Conservation (phyloP, 768 basidiomycete genomes). For the Crassisporium funariophilum region DNA sequence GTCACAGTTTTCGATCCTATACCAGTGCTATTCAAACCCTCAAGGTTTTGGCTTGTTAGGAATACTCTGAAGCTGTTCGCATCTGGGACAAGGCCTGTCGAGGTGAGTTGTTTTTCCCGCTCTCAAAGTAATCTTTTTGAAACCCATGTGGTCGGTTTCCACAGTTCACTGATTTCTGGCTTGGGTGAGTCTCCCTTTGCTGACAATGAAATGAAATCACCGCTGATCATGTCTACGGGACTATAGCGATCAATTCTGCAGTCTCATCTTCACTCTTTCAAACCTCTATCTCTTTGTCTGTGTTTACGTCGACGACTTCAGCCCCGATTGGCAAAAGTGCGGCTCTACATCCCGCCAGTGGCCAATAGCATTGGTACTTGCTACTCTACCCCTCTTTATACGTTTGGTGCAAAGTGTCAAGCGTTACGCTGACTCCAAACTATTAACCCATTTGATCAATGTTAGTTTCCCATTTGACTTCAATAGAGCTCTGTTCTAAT, state of each 20-base stretch:
- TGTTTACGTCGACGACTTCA: constrained; percentile 61
- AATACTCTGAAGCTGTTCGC: constrained; percentile 62
- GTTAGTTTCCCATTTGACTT: constrained; percentile 39
- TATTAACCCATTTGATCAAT: constrained; percentile 84
- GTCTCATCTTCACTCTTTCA: constrained; percentile 72
- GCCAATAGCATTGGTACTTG: constrained; percentile 62
- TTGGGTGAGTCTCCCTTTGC: constrained; percentile 57
- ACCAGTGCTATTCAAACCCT: constrained; percentile 59
- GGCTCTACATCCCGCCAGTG: constrained; percentile 51
- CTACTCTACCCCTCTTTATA: constrained; percentile 66
- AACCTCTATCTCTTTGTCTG: constrained; percentile 78
- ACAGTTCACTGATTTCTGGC: constrained; percentile 88
- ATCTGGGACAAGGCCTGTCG: constrained; percentile 73
- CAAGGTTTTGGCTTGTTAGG: constrained; percentile 82
- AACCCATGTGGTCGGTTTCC: constrained; percentile 8
- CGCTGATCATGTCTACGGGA: not conserved
- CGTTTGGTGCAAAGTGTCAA: constrained; percentile 87
- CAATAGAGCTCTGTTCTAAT: constrained; percentile 3
- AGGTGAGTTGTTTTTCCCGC: constrained; percentile 48
- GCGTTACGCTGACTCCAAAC: constrained; percentile 80
- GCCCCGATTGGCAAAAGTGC: constrained; percentile 50
- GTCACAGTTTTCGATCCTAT: constrained; percentile 76
- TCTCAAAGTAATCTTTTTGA: constrained; percentile 4
- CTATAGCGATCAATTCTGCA: constrained; percentile 86
- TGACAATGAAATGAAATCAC: not conserved